Percentiles rank a stretch among this genome's conserved stretches.
phyloP scores from a whole-genome alignment of 768 basidiomycete genomes.

The Trametes sanguinea region DNA sequence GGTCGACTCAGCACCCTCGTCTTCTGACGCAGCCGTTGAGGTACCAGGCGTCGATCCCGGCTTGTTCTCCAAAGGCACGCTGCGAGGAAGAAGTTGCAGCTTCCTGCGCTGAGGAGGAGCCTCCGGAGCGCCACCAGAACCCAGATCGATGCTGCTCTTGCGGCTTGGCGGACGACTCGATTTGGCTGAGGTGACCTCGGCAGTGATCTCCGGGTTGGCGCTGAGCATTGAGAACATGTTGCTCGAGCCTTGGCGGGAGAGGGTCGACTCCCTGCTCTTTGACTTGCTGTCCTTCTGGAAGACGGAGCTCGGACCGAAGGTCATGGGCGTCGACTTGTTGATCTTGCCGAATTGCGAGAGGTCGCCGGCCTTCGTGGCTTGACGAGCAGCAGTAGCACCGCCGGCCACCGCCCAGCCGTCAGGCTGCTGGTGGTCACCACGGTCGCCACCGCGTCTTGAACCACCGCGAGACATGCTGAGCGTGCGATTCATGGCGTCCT shows the following conservation, averaged over 20 bases:
- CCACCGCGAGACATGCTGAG: conserved; percentile 87
- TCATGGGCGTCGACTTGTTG: conserved; percentile 61
- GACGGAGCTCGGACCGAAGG: conserved; percentile 84
- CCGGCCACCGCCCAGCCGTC: conserved; percentile 87
- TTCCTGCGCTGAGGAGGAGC: conserved; percentile 60
- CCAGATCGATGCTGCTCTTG: conserved; percentile 54
- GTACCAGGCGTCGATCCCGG: conserved; percentile 42
- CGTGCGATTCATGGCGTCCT: conserved; percentile 59
- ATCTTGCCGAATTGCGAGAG: conserved; percentile 89
- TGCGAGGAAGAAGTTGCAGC: conserved; percentile 76
- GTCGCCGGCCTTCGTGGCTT: conserved; percentile 80
- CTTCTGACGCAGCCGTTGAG: conserved; percentile 50
- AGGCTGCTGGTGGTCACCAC: conserved; percentile 58
- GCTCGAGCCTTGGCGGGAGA: conserved; percentile 79
- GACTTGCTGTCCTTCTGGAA: conserved; percentile 65
- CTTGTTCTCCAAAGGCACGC: conserved; percentile 55
- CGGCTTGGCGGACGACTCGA: conserved; percentile 52
- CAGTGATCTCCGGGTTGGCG: conserved; percentile 56
- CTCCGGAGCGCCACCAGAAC: conserved; percentile 47
- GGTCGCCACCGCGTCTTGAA: conserved; percentile 82
- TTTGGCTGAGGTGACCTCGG: conserved; percentile 51
- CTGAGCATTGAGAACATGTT: conserved; percentile 91
- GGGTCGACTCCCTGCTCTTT: conserved; percentile 62
- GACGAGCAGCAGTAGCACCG: conserved; percentile 38
- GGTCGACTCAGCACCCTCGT: conserved; percentile 43